Evolutionary conservation across 1,284 basidiomycete species (phyloP).

Genomic region (Phylloporus sp.): DNA sequence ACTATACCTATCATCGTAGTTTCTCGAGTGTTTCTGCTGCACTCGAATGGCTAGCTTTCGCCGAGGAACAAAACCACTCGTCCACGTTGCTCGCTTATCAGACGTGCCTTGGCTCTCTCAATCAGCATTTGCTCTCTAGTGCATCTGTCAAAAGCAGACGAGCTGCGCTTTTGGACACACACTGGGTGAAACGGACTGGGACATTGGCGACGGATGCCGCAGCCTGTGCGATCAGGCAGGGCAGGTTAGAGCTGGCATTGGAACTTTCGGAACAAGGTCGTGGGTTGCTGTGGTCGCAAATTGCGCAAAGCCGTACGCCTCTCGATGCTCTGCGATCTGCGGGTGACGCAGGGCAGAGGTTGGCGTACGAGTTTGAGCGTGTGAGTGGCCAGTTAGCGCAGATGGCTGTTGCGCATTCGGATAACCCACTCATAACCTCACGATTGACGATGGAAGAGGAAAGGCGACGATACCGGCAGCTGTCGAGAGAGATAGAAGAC

Average conservation of each 20-base stretch:
- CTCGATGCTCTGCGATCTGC: constrained; percentile 28
- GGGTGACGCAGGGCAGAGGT: constrained; percentile 17
- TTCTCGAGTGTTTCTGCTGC: constrained; percentile 13
- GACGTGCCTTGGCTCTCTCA: constrained; percentile 23
- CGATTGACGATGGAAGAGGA: constrained; percentile 23
- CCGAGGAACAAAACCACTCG: constrained; percentile 22
- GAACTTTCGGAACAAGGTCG: constrained; percentile 41
- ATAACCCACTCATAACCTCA: background rate
- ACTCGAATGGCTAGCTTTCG: constrained; percentile 25
- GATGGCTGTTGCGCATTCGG: constrained; percentile 2
- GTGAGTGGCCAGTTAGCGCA: constrained; percentile 28
- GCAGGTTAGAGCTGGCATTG: constrained; percentile 29
- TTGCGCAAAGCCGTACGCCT: constrained; percentile 34
- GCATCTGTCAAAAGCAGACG: constrained; percentile 31
- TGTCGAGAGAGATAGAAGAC: constrained; percentile 28
- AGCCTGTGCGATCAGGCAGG: constrained; percentile 34
- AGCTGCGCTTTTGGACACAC: constrained; percentile 10
- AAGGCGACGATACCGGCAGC: constrained; percentile 23
- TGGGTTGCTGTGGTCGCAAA: constrained; percentile 38
- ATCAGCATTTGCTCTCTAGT: constrained; percentile 29
- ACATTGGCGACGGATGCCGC: constrained; percentile 35
- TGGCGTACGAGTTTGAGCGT: constrained; percentile 38
- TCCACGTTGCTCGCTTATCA: constrained; percentile 36
- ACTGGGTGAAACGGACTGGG: background rate
- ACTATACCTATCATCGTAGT: constrained; percentile 5